A percentile compares a stretch with the other conserved stretches of the same genome.
Evolutionary conservation across 768 basidiomycete species (phyloP).

Genomic region (Gelatoporia subvermispora): DNA sequence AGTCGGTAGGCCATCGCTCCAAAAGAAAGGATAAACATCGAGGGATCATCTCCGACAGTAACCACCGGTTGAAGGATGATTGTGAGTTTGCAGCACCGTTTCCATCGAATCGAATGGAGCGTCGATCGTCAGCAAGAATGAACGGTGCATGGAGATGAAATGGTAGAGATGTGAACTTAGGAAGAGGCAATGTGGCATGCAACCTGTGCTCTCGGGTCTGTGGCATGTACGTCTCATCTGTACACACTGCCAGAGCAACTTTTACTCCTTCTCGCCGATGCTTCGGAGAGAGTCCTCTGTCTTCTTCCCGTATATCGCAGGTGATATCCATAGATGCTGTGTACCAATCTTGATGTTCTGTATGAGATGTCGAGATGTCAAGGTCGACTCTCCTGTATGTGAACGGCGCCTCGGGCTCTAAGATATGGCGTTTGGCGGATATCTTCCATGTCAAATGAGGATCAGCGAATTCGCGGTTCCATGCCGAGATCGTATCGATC

Average conservation of each 20-base stretch:
- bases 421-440: not conserved
- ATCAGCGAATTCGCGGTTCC: not conserved
- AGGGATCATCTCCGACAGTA: constrained; percentile 32
- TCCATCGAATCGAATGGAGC: constrained; percentile 39
- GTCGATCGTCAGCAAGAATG: constrained; percentile 40
- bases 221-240: constrained; percentile 3
- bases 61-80: constrained; percentile 39
- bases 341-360: not conserved
- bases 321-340: not conserved
- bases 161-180: constrained; percentile 35
- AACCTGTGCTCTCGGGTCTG: constrained; percentile 22
- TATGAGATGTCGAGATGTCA: too few species aligned
- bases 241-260: constrained; percentile 28
- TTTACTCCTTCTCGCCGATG: constrained; percentile 26
- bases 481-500: not conserved
- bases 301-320: not conserved
- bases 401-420: not conserved
- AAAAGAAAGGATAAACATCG: constrained; percentile 36
- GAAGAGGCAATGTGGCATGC: constrained; percentile 42
- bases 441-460: not conserved
- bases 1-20: constrained; percentile 22
- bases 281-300: constrained; percentile 6
- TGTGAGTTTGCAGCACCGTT: constrained; percentile 24
- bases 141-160: constrained; percentile 45
- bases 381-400: not conserved